Evolutionary conservation across 345 rosid species (phyloP).

Genomic region (Corymbia maculata): DNA sequence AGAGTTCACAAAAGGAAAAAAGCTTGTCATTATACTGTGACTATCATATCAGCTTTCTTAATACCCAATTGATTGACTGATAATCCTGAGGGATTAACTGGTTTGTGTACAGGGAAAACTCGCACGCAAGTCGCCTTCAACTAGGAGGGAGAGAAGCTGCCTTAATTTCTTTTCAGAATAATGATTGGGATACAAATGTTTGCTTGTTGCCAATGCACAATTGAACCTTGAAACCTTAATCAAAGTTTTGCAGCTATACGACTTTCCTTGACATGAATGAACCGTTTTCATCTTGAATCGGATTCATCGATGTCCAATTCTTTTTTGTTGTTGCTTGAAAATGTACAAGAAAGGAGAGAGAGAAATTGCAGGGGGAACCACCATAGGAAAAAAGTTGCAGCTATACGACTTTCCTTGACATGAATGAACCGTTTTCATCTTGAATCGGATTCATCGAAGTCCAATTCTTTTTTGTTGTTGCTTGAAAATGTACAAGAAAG

Average conservation of each 20-base stretch:
- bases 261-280: neutral
- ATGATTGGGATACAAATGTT: neutral
- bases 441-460: neutral
- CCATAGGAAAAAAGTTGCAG: too few species aligned
- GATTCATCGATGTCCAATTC: neutral
- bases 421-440: neutral
- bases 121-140: neutral
- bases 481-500: neutral
- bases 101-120: neutral
- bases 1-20: neutral
- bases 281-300: neutral
- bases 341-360: neutral
- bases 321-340: neutral
- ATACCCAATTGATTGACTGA: neutral
- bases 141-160: neutral
- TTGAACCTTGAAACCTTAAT: neutral
- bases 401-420: too few species aligned
- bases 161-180: neutral
- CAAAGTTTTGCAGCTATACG: neutral
- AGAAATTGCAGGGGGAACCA: too few species aligned
- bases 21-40: neutral
- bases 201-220: neutral
- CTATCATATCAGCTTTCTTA: neutral
- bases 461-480: neutral
- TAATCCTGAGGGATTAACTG: neutral